A percentile compares a stretch with the other conserved stretches of the same genome.
Conservation (phyloP, 192 early-diverging fungal genomes). For the Podila minutissima region DNA sequence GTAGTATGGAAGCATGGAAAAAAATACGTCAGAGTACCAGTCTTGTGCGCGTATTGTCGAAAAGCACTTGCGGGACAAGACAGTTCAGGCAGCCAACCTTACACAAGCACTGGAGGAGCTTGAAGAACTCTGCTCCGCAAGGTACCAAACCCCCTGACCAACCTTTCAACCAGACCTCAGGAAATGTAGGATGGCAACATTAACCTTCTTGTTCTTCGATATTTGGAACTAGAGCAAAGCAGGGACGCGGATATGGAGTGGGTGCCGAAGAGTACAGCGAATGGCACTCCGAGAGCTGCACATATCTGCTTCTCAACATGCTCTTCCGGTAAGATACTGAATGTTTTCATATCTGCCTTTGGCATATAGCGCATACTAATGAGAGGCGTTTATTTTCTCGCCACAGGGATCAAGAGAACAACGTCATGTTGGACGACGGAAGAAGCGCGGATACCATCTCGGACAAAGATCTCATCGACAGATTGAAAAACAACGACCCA, state of each 20-base stretch:
- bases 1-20: too few species aligned
- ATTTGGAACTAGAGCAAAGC: conserved; percentile 5
- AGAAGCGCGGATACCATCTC: conserved; percentile 19
- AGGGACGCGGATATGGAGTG: conserved; percentile 14
- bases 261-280: conserved; percentile 27
- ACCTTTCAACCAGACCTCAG: neutral
- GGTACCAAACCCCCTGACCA: conserved; percentile 1
- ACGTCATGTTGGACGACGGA: conserved; percentile 26
- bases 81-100: conserved; percentile 5
- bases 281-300: conserved; percentile 40
- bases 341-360: neutral
- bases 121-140: conserved; percentile 23
- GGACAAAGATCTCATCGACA: conserved; percentile 35
- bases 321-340: conserved; percentile 19
- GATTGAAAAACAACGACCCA: conserved; percentile 22
- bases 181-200: neutral
- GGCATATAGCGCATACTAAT: too few species aligned
- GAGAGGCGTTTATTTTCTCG: neutral
- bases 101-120: conserved; percentile 22
- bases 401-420: conserved; percentile 8
- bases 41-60: conserved; percentile 31
- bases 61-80: conserved; percentile 4
- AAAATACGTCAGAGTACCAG: conserved; percentile 20
- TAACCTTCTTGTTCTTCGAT: neutral
- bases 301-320: conserved; percentile 30